Evolutionary conservation across 768 basidiomycete species (phyloP), one percentile per base, ranked within the genome.

Genomic region (Serpula lacrymans): DNA sequence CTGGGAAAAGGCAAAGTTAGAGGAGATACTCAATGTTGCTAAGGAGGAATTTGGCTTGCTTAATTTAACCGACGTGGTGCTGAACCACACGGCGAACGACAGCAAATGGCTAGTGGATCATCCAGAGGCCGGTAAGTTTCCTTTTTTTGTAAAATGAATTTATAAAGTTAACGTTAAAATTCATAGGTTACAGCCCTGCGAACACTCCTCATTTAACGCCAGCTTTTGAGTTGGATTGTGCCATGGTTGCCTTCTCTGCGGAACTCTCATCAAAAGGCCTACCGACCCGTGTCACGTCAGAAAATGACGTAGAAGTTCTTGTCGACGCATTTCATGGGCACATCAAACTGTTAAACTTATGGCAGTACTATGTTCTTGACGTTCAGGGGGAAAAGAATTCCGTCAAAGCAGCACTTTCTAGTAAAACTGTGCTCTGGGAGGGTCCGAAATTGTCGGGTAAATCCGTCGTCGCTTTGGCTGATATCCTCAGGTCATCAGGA

Each of bases 1-100:
- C 34, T 75, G 71, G 2, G 84, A 84, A 12, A 60, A 70, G 41
- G 63, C 68, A 18, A 67, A 75, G 51, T 67, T 95, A 17, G 74
- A 82, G 46, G 68, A 79, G n/a, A 68, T 80, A 16, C 66, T 96
- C 21, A 73, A 70, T 48, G 55, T 78, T 11, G 90, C 92, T 6
- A 78, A 75, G 55, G 82, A 94, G 27, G 82, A 94, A 59, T 94
- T 84, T 46, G 95, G 95, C 2, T 67, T 99, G 31, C 71, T 96
- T 43, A 88, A 83, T 51, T 59, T 98, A 53, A 98, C 90, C 1
- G 96, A 99, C 58, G 88, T 99, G 37, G 96, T 99, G 4, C 76
- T 97, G 41, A 99, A 99, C 59, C 96, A 99, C 56, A 98, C 96
- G 11, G 91, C 96, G 6, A 88, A 90, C 57, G 91, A 98, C 57